These are phyloP conservation scores for Ulmus americana DNA, from an alignment of 331 rosid species.

Conservation along the genomic window DNA sequence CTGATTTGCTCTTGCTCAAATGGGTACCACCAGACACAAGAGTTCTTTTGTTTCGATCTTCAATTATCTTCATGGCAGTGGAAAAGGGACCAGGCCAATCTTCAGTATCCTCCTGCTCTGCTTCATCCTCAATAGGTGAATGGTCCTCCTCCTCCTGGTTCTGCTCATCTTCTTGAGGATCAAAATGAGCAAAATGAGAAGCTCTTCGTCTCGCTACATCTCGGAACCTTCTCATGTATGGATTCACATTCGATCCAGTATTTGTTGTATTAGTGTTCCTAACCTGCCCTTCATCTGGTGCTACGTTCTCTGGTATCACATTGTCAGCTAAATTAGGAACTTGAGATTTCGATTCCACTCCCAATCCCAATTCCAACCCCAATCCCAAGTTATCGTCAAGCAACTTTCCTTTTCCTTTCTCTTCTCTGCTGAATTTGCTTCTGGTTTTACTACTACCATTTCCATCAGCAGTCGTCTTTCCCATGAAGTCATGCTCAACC, in stretches of 20 bases:
- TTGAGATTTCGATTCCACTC: neutral
- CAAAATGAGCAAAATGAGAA: constrained; percentile 39
- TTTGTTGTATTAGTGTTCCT: constrained; percentile 7
- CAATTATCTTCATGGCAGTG: constrained; percentile 45
- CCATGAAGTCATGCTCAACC: neutral
- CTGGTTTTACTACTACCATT: neutral
- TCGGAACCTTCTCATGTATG: constrained; percentile 34
- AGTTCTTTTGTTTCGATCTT: constrained; percentile 28
- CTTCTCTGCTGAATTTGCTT: constrained; percentile 24
- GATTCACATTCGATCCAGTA: constrained; percentile 18
- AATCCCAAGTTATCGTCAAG: constrained; percentile 2
- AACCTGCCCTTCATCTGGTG: constrained; percentile 7
- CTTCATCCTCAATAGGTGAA: constrained; percentile 19
- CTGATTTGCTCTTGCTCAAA: constrained; percentile 9
- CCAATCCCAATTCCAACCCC: constrained; percentile 3
- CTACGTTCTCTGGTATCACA: constrained; percentile 9
- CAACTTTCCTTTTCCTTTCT: constrained; percentile 22
- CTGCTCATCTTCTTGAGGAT: constrained; percentile 23
- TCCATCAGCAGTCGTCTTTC: neutral
- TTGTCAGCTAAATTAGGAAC: constrained; percentile 1
- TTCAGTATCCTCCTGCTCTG: constrained; percentile 30
- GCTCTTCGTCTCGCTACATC: constrained; percentile 54
- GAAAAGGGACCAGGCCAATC: constrained; percentile 60
- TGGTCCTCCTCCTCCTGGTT: constrained; percentile 25
- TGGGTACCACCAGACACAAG: neutral